These are phyloP conservation scores for Auricularia auricula-judae DNA, from an alignment of 768 basidiomycete species.

Conservation along the genomic window DNA sequence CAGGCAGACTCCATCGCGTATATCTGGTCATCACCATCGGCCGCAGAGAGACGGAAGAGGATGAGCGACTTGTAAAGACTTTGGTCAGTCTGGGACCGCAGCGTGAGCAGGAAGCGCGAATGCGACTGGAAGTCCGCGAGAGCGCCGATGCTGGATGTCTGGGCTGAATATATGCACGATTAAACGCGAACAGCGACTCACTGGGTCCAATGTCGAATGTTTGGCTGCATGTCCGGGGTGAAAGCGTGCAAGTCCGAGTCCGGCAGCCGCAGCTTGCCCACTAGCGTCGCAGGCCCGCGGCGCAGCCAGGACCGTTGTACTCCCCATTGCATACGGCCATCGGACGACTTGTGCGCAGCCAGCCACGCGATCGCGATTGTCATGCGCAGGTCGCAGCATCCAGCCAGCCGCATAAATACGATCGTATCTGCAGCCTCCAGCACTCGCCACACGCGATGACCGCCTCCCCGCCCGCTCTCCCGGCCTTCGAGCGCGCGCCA, in stretches of 20 bases:
- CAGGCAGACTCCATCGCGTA: conserved; percentile 76
- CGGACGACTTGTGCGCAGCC: background rate
- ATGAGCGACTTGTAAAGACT: conserved; percentile 25
- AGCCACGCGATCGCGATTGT: background rate
- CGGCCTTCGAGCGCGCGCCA: background rate
- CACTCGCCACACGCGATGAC: background rate
- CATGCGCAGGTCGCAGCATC: background rate
- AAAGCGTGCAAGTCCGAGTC: background rate
- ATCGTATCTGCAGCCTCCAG: background rate
- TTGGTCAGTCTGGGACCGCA: conserved; percentile 34
- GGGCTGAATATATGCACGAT: background rate
- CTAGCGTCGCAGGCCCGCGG: background rate
- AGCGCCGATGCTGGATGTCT: conserved; percentile 7
- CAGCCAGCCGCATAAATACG: background rate
- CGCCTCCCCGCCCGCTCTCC: background rate
- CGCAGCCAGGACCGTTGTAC: background rate
- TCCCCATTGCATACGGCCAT: background rate
- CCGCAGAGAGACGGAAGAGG: conserved; percentile 47
- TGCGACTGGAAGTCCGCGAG: conserved; percentile 27
- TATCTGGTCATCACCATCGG: conserved; percentile 26
- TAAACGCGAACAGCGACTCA: background rate
- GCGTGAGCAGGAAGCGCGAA: conserved; percentile 46
- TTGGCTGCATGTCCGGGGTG: no score
- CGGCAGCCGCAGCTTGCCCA: background rate
- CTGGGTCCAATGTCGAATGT: background rate